phyloP scores from a whole-genome alignment of 441 rosid species.

The Aquilaria agallochum region DNA sequence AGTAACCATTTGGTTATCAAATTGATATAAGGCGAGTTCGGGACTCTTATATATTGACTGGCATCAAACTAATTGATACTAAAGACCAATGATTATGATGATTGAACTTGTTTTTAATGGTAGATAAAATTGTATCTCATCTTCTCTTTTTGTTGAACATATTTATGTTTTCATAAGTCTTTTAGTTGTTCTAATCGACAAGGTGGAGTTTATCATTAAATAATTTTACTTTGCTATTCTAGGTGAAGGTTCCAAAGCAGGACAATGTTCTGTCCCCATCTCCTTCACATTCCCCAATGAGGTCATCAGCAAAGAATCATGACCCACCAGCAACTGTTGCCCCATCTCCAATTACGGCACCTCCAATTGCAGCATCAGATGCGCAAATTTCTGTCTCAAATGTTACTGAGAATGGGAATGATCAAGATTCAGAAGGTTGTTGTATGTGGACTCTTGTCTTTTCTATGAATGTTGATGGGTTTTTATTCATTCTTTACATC shows the following conservation, averaged over 20 bases:
- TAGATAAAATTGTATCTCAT: neutral
- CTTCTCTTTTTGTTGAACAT: neutral
- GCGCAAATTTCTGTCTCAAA: slow-evolving; percentile 28
- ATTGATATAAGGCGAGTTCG: no score
- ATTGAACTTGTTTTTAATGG: no score
- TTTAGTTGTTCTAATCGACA: no score
- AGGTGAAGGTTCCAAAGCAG: slow-evolving; percentile 71
- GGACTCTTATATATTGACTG: no score
- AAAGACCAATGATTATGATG: no score
- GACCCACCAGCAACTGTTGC: slow-evolving; percentile 38
- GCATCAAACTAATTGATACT: no score
- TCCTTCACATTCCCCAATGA: slow-evolving; percentile 33
- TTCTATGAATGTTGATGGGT: neutral
- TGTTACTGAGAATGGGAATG: slow-evolving; percentile 52
- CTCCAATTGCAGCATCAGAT: slow-evolving; percentile 37
- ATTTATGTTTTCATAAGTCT: no score
- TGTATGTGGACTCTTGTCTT: neutral
- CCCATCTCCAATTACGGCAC: slow-evolving; percentile 14
- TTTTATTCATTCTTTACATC: neutral
- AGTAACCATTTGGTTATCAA: slow-evolving; percentile 14
- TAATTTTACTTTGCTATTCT: neutral
- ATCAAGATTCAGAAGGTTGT: slow-evolving; percentile 56
- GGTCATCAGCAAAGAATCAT: slow-evolving; percentile 41
- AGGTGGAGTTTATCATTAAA: no score
- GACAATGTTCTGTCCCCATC: slow-evolving; percentile 23